Evolutionary conservation across 169 alveolate genomes (phyloP).

Genomic region (Plasmodium adleri): DNA sequence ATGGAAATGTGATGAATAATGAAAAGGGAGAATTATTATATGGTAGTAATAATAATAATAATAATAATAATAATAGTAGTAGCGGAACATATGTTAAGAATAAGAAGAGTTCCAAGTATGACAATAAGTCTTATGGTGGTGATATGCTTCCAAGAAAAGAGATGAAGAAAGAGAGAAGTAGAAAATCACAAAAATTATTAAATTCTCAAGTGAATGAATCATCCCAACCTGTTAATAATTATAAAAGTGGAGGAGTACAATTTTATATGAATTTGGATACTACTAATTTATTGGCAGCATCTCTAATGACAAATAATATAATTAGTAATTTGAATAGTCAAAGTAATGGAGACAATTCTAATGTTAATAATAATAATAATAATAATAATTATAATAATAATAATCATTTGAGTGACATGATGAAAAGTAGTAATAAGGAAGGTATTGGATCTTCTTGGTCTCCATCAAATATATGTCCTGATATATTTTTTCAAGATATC

Average conservation of each 20-base stretch:
- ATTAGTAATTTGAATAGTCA: not conserved
- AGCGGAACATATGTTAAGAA: not conserved
- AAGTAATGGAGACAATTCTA: slow-evolving; percentile 1
- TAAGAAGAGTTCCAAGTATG: not conserved
- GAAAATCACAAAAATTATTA: not conserved
- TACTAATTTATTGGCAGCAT: too few species aligned
- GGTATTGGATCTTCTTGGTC: not conserved
- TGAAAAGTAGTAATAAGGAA: not conserved
- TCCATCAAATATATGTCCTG: slow-evolving; percentile 7
- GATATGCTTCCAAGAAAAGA: not conserved
- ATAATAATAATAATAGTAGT: slow-evolving; percentile 2
- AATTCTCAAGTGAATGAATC: not conserved
- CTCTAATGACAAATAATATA: not conserved
- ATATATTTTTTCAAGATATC: slow-evolving; percentile 45
- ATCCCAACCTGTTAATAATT: not conserved
- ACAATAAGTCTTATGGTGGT: not conserved
- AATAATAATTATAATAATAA: not conserved
- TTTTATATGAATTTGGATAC: too few species aligned
- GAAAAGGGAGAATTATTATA: not conserved
- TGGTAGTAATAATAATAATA: not conserved
- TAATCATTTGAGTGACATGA: not conserved
- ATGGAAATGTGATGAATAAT: not conserved
- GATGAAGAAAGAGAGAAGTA: slow-evolving; percentile 7
- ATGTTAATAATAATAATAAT: not conserved
- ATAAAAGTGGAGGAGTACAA: too few species aligned